These are phyloP conservation scores for Pseudonitzschia pungens DNA, from an alignment of 108 stramenopile genomes.

Conservation along the genomic window DNA sequence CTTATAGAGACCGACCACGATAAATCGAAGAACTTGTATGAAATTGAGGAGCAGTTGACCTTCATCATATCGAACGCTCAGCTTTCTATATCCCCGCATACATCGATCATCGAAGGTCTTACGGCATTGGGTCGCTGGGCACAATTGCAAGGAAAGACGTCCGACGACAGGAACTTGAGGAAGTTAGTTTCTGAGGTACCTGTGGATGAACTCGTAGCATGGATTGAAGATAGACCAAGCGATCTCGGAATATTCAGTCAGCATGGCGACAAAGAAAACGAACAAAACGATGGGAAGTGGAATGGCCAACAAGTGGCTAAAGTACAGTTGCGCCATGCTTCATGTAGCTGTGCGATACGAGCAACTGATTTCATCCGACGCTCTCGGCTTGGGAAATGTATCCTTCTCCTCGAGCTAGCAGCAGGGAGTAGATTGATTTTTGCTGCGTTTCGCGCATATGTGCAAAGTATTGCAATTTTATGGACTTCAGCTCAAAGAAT, in stretches of 20 bases:
- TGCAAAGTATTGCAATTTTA: constrained; percentile 33
- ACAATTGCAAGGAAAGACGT: background rate
- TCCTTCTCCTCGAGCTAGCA: constrained; percentile 32
- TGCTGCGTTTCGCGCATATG: constrained; percentile 35
- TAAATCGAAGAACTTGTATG: constrained; percentile 3
- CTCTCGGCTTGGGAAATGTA: constrained; percentile 31
- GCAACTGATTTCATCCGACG: constrained; percentile 39
- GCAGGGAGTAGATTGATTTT: constrained; percentile 13
- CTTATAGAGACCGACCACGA: constrained; percentile 24
- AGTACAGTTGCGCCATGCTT: constrained; percentile 39
- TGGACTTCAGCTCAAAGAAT: constrained; percentile 45
- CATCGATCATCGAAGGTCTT: constrained; percentile 12
- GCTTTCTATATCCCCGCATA: constrained; percentile 14
- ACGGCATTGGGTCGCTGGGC: constrained; percentile 31
- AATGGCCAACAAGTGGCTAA: constrained; percentile 28
- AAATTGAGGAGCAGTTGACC: constrained; percentile 24
- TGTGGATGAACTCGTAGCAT: constrained; percentile 15
- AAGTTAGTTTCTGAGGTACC: constrained; percentile 14
- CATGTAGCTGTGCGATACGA: constrained; percentile 24
- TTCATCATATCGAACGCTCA: constrained; percentile 19
- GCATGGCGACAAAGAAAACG: background rate
- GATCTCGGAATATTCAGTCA: constrained; percentile 12
- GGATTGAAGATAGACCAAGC: constrained; percentile 20
- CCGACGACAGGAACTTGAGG: constrained; percentile 16
- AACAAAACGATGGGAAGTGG: constrained; percentile 2